Evolutionary conservation across 2,329 filamentous ascomycete genomes (phyloP), one percentile per base, ranked within the genome.

Genomic region (Claviceps spartinae): DNA sequence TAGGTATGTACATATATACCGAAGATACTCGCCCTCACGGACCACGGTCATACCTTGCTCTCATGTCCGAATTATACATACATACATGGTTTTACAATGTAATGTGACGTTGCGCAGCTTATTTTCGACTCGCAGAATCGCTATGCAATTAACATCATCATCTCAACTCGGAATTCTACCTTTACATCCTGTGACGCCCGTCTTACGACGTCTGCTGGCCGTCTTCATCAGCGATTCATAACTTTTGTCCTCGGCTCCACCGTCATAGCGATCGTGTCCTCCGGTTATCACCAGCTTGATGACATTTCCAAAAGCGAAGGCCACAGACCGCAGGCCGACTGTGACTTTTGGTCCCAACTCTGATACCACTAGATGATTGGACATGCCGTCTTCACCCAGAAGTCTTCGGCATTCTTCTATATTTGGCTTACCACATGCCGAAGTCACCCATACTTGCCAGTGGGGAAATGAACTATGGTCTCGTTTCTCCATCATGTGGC

Each of bases 301-400:
- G 1, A 79, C 73, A 57, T 88, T 86, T 13, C 85, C 86, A 54
- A 89, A 80, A 0, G 77, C 83, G 34, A 90, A 76, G 0, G 80
- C 86, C 3, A 87, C 73, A 49, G 82, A 84, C 46, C 75, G 73
- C 47, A 77, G 74, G 13, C 85, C 85, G 1, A 88, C 68, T 50
- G 71, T 71, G 2, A 73, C 72, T 52, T 85, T 77, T 0, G 85
- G 85, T 0, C 86, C 86, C 1, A 85, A 69, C 46, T 74, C 74
- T 2, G 77, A 77, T 22, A 88, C 79, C 47, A 87, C 78, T 4
- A 90, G 70, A 52, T 80, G 73, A 2, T 75, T 71, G 3, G 70
- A 67, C 43, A 68, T 61, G 41, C 70, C 68, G 5, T 66, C 63
- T 9, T 70, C 64, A 6, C 65, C 58, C 50, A 71, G 68, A 13